Conservation (phyloP, 169 alveolate genomes). For the Eimeria sp. region DNA sequence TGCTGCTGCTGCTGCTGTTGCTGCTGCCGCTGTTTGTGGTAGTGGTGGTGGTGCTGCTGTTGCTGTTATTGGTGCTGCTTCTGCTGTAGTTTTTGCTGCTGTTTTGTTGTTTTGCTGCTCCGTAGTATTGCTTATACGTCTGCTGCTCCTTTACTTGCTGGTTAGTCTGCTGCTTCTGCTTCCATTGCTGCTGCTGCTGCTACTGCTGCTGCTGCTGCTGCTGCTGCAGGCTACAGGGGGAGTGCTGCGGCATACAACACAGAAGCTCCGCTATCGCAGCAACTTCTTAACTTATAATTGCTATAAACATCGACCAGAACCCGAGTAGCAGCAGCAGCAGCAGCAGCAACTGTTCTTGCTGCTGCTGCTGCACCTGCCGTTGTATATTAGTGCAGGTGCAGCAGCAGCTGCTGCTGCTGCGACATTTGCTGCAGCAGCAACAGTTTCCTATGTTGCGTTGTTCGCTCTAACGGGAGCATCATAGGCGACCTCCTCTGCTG, state of each 20-base stretch:
- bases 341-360: neutral
- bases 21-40: neutral
- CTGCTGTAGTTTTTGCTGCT: neutral
- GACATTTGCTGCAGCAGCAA: neutral
- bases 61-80: neutral
- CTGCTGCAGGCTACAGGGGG: slow-evolving; percentile 62
- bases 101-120: too few relatives aligned
- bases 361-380: neutral
- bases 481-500: too few relatives aligned
- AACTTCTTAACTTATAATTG: slow-evolving; percentile 39
- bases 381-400: neutral
- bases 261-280: neutral
- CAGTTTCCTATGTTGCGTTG: neutral
- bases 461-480: neutral
- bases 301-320: neutral
- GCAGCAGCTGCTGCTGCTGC: neutral
- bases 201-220: slow-evolving; percentile 5
- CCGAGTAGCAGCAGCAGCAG: neutral
- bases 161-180: neutral
- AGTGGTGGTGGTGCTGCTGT: neutral
- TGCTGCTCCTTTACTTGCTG: too few relatives aligned
- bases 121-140: too few relatives aligned
- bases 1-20: neutral
- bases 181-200: neutral
- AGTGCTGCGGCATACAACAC: slow-evolving; percentile 46